Evolutionary conservation across 345 rosid genomes (phyloP), one percentile per base, ranked within the genome.

Genomic region (Populus euphratica): DNA sequence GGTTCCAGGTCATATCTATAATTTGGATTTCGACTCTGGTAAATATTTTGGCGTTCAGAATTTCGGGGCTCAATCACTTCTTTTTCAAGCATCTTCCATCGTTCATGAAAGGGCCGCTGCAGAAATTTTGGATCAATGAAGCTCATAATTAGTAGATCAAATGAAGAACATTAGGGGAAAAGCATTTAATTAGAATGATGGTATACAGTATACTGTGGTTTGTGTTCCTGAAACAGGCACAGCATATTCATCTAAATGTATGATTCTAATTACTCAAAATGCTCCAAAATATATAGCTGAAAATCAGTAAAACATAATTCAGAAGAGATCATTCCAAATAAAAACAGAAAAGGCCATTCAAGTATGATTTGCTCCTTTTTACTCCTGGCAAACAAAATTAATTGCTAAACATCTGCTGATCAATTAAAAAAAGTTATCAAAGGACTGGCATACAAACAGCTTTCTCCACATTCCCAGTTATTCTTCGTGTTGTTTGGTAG

Each of bases 11-110:
- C 97, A 78, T 96, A 96, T 90, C 94, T 88, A 76, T 96, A 95
- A 79, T 86, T 79, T 61, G 94, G 92, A 83, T 92, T 93, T 81
- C 85, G 84, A 78, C 91, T 86, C 82, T 85, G 91, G 79, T 87
- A 85, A 49, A 89, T 88, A 79, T 88, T 76, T 14, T 81, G 93
- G 64, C 94, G 92, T 82, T 96, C 99, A 77, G 68, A 76, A 81
- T 96, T 93, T n/a, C 99, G 95, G 74, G 99, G 98, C 49, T 91
- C 97, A 71, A 96, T 88, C 79, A 96, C 89, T 91, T 93, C 97
- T 86, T 89, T 92, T 83, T 96, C 98, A 27, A 96, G 91, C 98
- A 93, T 88, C 83, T 88, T 93, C 98, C 98, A 96, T 74, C 99
- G 88, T 80, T 96, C 98, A 85, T 85, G 81, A 86, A 96, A 96